phyloP scores from a whole-genome alignment of 1,284 basidiomycete genomes.

The Puccinia brachypodii region DNA sequence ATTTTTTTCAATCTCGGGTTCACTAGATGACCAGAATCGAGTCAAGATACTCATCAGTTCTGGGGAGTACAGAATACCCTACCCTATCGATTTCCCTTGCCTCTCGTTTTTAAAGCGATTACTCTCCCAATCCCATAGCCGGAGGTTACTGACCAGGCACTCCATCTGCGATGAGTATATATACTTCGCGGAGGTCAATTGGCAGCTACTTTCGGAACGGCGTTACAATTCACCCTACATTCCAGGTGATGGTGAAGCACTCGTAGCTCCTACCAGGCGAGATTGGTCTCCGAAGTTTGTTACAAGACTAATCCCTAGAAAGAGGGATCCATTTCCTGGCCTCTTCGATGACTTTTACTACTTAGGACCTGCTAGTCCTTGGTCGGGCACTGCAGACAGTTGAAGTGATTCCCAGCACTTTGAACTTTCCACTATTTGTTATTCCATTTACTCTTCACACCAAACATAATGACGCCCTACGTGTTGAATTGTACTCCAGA shows the following conservation, averaged over 20 bases:
- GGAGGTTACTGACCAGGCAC: background rate
- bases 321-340: background rate
- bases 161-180: background rate
- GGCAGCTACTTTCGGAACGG: background rate
- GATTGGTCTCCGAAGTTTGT: background rate
- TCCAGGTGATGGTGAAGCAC: background rate
- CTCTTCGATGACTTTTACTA: conserved; percentile 15
- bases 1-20: background rate
- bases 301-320: background rate
- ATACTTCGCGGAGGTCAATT: background rate
- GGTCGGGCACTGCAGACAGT: too few relatives aligned
- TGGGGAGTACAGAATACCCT: background rate
- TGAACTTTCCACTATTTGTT: too few relatives aligned
- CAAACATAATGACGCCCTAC: too few relatives aligned
- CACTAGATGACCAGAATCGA: background rate
- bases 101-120: background rate
- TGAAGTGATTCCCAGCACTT: too few relatives aligned
- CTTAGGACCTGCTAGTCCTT: background rate
- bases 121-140: background rate
- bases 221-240: background rate
- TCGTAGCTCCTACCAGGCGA: background rate
- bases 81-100: background rate
- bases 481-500: too few relatives aligned
- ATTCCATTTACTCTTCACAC: too few relatives aligned
- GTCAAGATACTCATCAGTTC: background rate